Conservation (phyloP, 2,329 filamentous ascomycete genomes). For the Hypomyces rosellus region DNA sequence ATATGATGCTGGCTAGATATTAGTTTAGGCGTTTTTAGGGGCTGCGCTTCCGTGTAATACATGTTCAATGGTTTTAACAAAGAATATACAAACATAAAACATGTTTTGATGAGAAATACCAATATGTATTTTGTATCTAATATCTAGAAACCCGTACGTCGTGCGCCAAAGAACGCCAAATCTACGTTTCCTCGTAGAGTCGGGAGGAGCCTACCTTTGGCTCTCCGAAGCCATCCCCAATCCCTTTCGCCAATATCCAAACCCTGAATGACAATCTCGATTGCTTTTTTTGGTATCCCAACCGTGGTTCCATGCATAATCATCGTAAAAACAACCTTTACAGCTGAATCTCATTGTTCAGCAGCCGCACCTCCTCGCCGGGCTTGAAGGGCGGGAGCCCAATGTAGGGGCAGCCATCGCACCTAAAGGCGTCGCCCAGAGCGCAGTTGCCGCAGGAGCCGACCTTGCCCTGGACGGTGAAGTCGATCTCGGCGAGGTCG, state of each 20-base stretch:
- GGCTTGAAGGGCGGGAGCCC: slow-evolving; percentile 94
- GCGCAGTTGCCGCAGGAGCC: slow-evolving; percentile 93
- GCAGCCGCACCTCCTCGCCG: slow-evolving; percentile 82
- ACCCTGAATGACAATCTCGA: slow-evolving; percentile 3
- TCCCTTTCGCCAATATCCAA: slow-evolving; percentile 7
- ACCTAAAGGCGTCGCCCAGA: slow-evolving; percentile 82
- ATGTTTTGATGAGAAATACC: neutral
- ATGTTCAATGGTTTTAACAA: too few relatives aligned
- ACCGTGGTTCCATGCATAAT: slow-evolving; percentile 5
- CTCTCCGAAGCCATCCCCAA: neutral
- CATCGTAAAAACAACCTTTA: slow-evolving; percentile 30
- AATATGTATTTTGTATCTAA: slow-evolving; percentile 5
- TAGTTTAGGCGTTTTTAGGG: neutral
- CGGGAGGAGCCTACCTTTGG: neutral
- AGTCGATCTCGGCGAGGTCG: slow-evolving; percentile 83
- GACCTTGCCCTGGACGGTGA: slow-evolving; percentile 95
- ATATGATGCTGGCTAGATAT: neutral
- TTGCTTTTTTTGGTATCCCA: slow-evolving; percentile 1
- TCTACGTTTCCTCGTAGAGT: neutral
- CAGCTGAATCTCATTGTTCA: slow-evolving; percentile 82
- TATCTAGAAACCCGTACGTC: neutral
- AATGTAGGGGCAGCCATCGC: slow-evolving; percentile 71
- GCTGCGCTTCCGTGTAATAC: neutral
- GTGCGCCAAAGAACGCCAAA: slow-evolving; percentile 6
- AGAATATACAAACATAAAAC: too few relatives aligned